Evolutionary conservation across 2,329 filamentous ascomycete species (phyloP).

Genomic region (Epichloe uncinata): DNA sequence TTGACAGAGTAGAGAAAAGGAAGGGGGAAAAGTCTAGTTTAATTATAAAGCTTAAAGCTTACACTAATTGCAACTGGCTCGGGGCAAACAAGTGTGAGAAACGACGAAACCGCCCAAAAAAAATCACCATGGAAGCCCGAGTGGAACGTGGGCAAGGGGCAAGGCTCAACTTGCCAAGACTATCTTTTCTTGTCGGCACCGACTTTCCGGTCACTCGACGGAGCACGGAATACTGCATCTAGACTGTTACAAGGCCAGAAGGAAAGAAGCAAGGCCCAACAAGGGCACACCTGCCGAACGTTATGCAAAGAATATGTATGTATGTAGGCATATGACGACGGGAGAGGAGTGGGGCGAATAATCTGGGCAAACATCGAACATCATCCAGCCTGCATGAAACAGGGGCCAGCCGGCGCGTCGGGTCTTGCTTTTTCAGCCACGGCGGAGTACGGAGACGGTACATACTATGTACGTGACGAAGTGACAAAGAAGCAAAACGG

Average conservation of each 20-base stretch:
- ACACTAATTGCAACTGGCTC: background rate
- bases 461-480: no score
- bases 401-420: slow-evolving; percentile 7
- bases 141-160: background rate
- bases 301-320: background rate
- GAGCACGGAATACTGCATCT: background rate
- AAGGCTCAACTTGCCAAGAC: no score
- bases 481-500: background rate
- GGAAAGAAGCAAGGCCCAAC: background rate
- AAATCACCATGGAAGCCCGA: background rate
- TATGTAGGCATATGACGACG: background rate
- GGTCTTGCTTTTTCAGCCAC: slow-evolving; percentile 1
- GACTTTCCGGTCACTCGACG: background rate
- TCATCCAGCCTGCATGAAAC: slow-evolving; percentile 1
- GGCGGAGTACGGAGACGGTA: background rate
- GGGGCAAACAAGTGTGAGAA: background rate
- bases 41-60: background rate
- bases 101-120: background rate
- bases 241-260: background rate
- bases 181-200: background rate
- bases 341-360: background rate
- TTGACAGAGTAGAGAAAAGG: background rate
- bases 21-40: background rate
- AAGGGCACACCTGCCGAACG: background rate
- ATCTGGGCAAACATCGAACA: background rate